Evolutionary conservation across 2,329 filamentous ascomycete species (phyloP), one percentile per base, ranked within the genome.

Genomic region (Xylaria polymorpha): DNA sequence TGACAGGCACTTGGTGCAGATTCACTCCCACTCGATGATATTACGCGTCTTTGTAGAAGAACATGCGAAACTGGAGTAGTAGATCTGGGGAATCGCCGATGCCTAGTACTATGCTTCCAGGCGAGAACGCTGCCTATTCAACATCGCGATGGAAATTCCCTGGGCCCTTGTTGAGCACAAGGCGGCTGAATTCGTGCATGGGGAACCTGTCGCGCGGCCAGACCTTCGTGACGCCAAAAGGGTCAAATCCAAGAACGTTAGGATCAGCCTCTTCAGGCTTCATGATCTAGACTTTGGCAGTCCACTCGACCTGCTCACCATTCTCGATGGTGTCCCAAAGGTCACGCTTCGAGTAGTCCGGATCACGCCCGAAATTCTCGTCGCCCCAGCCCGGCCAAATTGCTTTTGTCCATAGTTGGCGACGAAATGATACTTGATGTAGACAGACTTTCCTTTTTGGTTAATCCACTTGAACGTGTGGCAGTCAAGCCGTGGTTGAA

Each of bases 251-350:
- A n/a, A 87, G 79, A 8, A 56, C 14, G 51, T 39, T 29, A 1
- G 83, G 79, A 67, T 87, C 83, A 4, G 86, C 85, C 65, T 89
- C 81, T 61, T 86, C 82, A 9, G 86, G 86, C 56, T 83, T 82
- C 72, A 89, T 82, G n/a, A 86, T 81, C 76, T 89, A 87, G 7
- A 88, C 83, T 70, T 84, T 86, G 70, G 84, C 83, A 25, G 83
- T 86, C 86, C 86, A 89, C 12, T 83, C 83, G 35, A 86, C 83
- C 70, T 82, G 81, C 39, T 89, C 83, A 48, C 85, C 85, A 22
- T 80, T 79, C 61, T 85, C 79, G 67, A 89, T 88, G 20, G 86
- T 79, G 6, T 86, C 79, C 77, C 85, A 88, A 4, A 89, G 81
- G 68, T 90, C 87, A 71, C 85, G 82, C 72, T 85, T 86, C 20